phyloP scores from a whole-genome alignment of 805 yeast genomes.

The Cyberlindnera xishuangbannaensis region DNA sequence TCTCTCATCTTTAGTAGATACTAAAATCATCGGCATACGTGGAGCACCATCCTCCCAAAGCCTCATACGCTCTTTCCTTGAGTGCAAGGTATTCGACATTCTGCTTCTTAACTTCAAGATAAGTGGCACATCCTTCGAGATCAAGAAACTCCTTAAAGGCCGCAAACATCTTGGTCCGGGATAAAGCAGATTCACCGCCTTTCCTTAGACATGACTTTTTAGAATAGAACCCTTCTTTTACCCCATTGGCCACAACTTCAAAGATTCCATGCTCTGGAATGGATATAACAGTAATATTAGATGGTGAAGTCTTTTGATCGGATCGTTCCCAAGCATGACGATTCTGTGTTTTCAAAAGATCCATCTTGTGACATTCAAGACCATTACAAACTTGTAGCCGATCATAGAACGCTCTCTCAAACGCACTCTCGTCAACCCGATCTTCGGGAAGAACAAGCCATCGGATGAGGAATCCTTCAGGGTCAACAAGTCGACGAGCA shows the following conservation, averaged over 20 bases:
- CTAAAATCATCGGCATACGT: conserved; percentile 44
- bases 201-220: conserved; percentile 39
- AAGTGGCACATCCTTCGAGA: conserved; percentile 14
- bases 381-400: conserved; percentile 12
- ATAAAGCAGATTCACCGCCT: conserved; percentile 38
- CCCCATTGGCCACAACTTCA: conserved; percentile 47
- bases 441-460: conserved; percentile 44
- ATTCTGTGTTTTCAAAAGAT: conserved; percentile 4
- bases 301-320: conserved; percentile 11
- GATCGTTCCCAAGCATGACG: conserved; percentile 15
- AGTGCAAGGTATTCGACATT: conserved; percentile 25
- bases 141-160: conserved; percentile 16
- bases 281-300: conserved; percentile 26
- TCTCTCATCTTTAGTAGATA: too few species aligned
- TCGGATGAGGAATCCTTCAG: conserved; percentile 34
- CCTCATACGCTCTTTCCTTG: conserved; percentile 26
- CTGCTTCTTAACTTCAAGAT: conserved; percentile 28
- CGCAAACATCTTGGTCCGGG: conserved; percentile 24
- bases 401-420: conserved; percentile 16
- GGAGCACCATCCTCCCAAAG: conserved; percentile 41
- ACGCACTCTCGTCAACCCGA: conserved; percentile 17
- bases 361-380: neutral
- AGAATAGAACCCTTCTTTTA: conserved; percentile 49
- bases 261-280: conserved; percentile 16
- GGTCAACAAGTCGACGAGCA: conserved; percentile 31